Evolutionary conservation across 371 early-diverging fungal species (phyloP).

Genomic region (Rhizomucor pusillus): DNA sequence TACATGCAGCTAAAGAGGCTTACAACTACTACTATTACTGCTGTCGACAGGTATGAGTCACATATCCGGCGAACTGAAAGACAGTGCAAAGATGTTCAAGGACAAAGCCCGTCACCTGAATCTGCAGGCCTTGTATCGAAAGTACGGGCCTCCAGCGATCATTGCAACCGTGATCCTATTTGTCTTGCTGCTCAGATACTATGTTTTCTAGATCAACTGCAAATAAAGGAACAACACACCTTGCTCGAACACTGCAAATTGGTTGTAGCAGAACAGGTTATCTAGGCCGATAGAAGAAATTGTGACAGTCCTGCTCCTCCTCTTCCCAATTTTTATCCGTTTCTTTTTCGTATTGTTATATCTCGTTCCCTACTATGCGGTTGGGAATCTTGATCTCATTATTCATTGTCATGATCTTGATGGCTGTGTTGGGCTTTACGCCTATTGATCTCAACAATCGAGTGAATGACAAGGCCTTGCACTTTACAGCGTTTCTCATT

Average conservation of each 20-base stretch:
- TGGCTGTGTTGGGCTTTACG: conserved; percentile 47
- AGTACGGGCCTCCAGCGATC: conserved; percentile 91
- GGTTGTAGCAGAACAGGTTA: background rate
- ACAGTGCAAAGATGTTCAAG: conserved; percentile 53
- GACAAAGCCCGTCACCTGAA: conserved; percentile 77
- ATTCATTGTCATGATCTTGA: conserved; percentile 28
- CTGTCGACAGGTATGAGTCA: conserved; percentile 37
- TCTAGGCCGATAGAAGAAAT: too few relatives aligned
- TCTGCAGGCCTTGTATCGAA: conserved; percentile 85
- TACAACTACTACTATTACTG: too few relatives aligned
- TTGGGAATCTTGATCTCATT: conserved; percentile 30
- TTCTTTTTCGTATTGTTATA: background rate
- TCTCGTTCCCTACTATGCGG: too few relatives aligned
- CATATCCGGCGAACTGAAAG: conserved; percentile 52
- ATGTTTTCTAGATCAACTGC: conserved; percentile 76
- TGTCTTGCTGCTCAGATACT: conserved; percentile 78
- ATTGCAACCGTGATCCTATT: conserved; percentile 75
- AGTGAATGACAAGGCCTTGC: conserved; percentile 45
- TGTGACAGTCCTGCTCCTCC: too few relatives aligned
- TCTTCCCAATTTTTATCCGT: background rate
- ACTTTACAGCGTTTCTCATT: conserved; percentile 33
- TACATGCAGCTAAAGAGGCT: too few relatives aligned
- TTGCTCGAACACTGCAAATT: background rate
- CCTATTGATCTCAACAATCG: conserved; percentile 34
- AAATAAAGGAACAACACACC: conserved; percentile 45